A percentile compares a stretch with the other conserved stretches of the same genome.
phyloP scores from a whole-genome alignment of 345 rosid species.

The Lepidium africanum region DNA sequence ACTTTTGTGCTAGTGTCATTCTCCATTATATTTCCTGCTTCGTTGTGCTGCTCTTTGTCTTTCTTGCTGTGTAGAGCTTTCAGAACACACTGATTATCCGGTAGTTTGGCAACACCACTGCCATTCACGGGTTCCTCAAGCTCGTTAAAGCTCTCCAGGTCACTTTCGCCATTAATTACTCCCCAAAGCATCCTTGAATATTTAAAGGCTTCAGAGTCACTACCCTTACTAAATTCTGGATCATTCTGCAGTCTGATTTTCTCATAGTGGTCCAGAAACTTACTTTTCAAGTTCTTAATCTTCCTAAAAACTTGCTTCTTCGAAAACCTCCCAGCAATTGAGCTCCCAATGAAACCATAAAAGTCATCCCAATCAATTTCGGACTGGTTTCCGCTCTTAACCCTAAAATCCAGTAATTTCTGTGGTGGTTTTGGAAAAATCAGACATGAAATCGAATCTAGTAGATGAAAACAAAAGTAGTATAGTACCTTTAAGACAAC shows the following conservation, averaged over 20 bases:
- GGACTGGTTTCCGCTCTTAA: neutral
- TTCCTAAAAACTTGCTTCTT: slow-evolving; percentile 12
- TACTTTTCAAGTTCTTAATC: slow-evolving; percentile 1
- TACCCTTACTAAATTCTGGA: slow-evolving; percentile 5
- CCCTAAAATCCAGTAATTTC: slow-evolving; percentile 8
- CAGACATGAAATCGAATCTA: neutral
- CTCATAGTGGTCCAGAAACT: neutral
- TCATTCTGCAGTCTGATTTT: neutral
- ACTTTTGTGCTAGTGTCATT: neutral
- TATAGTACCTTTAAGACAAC: neutral
- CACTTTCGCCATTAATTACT: neutral
- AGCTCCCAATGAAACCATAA: neutral
- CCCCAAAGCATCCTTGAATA: slow-evolving; percentile 21
- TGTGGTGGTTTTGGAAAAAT: neutral
- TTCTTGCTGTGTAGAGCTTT: too few species aligned
- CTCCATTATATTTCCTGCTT: neutral
- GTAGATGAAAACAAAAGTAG: too few species aligned
- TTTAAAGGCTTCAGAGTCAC: slow-evolving; percentile 13
- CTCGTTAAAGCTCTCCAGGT: neutral
- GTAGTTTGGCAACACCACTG: too few species aligned
- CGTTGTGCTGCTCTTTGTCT: neutral
- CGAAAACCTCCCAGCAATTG: neutral
- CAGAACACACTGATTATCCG: too few species aligned
- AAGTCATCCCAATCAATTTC: slow-evolving; percentile 3
- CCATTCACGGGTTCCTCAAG: too few species aligned